Base-by-base conservation (phyloP, 345 rosid genomes). In the Microcos paniculata region DNA sequence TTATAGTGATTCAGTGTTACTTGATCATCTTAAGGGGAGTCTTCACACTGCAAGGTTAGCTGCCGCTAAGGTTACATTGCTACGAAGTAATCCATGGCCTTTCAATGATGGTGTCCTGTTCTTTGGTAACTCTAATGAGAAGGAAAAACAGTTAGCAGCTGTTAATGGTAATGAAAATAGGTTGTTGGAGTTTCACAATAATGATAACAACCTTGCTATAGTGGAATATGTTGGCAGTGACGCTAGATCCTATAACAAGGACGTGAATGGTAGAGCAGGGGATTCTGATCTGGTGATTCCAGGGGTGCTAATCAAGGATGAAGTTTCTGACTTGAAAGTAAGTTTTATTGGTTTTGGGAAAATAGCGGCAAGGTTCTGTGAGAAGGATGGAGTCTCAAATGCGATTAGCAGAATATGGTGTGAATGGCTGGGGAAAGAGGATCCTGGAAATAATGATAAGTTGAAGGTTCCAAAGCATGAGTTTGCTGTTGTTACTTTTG, bases 71-170 rank as follows among this genome's bases (percentile, higher is more conserved):
- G 69, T 84, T 67, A 96, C 98, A 13, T 92, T 96, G 23, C 75
- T 92, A 73, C 85, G 86, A 62, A 82, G 84, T 2, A 96, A 92
- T 46, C 97, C 98, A 0, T 92, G 98, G 97, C 99, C 99, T 52
- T 93, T 96, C 43, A 89, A 80, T 64, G 98, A 96, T 45, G 98
- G 98, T 45, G 84, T 93, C 65, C 83, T 88, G 76, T 96, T 93
- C 89, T 96, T 93, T 80, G 88, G 87, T 59, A 83, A 68, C 51
- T 83, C 87, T 12, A 79, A 40, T 16, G 89, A 83, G 62, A 76
- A 77, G 31, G 86, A 80, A 70, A 83, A 81, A 61, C 81, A 67
- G 43, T 31, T 74, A 28, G 76, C 23, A 8, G 40, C 70, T 70
- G 15, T 76, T 14, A 72, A 83, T 58, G 80, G 67, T 55, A 51